Percentiles rank a stretch among this genome's conserved stretches.
Conservation (phyloP, 2,329 filamentous ascomycete genomes). For the Paramyrothecium sp. region DNA sequence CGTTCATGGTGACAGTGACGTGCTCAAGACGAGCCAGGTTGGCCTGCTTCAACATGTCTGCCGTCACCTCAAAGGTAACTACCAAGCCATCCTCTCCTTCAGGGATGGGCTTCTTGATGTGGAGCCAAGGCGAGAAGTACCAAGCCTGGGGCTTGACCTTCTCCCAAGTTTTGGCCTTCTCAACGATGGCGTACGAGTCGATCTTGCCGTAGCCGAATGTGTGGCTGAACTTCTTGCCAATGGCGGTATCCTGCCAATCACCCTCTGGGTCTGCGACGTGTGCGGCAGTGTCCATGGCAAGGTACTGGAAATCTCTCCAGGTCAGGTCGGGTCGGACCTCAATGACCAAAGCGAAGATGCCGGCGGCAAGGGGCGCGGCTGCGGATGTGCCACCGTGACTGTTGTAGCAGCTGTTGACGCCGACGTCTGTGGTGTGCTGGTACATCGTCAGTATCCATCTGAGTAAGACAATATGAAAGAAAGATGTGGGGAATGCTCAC, state of each 20-base stretch:
- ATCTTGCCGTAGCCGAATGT: constrained; percentile 95
- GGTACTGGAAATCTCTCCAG: constrained; percentile 94
- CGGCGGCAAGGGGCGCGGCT: constrained; percentile 87
- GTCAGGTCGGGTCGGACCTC: constrained; percentile 81
- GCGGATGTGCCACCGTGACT: constrained; percentile 94
- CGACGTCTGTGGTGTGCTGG: constrained; percentile 91
- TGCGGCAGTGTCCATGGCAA: constrained; percentile 80
- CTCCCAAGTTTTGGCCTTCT: constrained; percentile 81
- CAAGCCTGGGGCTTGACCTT: constrained; percentile 94
- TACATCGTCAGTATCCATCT: neutral
- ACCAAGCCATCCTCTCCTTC: constrained; percentile 79
- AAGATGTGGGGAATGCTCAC: constrained; percentile 35
- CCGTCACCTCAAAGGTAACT: constrained; percentile 78
- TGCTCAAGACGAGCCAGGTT: constrained; percentile 90
- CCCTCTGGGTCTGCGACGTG: constrained; percentile 68
- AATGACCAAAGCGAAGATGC: constrained; percentile 86
- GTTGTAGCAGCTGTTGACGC: constrained; percentile 72
- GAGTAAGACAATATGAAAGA: neutral
- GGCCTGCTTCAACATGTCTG: constrained; percentile 74
- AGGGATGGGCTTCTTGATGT: constrained; percentile 82
- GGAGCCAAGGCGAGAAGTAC: constrained; percentile 91
- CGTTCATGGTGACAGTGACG: constrained; percentile 96
- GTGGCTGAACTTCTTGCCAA: constrained; percentile 88
- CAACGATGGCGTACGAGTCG: constrained; percentile 81
- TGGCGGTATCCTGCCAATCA: constrained; percentile 78